A percentile compares a stretch with the other conserved stretches of the same genome.
Conservation (phyloP, 225 moss, liverwort and hornwort species). For the Straminergon stramineum region DNA sequence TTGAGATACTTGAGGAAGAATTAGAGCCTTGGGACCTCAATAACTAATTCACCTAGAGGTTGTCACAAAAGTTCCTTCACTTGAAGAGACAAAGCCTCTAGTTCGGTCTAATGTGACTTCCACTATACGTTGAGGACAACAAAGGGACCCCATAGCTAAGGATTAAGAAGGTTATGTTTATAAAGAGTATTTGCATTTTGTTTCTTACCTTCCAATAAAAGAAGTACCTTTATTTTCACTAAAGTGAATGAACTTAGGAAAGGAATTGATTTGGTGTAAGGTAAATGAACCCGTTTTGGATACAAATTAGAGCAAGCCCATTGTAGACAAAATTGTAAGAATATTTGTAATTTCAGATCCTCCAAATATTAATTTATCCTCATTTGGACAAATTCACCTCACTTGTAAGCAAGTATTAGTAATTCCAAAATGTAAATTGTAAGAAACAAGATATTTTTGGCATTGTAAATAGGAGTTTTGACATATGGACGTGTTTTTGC, state of each 20-base stretch:
- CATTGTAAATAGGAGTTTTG: not conserved
- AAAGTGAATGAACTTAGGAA: not conserved
- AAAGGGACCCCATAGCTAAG: accelerated
- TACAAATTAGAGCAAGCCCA: not conserved
- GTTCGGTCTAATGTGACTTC: no score
- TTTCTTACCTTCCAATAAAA: not conserved
- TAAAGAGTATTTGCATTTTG: not conserved
- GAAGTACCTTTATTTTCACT: not conserved
- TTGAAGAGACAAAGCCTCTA: no score
- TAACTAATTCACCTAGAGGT: accelerated
- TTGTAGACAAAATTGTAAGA: not conserved
- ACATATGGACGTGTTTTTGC: not conserved
- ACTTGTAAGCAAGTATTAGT: not conserved
- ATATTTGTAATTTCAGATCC: not conserved
- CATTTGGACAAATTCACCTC: accelerated
- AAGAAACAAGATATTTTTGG: not conserved
- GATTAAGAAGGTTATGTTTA: not conserved
- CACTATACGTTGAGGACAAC: not conserved
- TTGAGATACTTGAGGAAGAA: accelerated
- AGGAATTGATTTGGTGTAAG: not conserved
- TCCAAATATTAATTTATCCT: not conserved
- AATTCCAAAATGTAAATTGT: not conserved
- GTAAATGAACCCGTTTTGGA: not conserved
- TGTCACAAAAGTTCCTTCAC: not conserved
- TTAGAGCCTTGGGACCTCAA: accelerated